These are phyloP conservation scores for Clonostachys solani DNA, from an alignment of 2,329 filamentous ascomycete genomes.

Conservation along the genomic window DNA sequence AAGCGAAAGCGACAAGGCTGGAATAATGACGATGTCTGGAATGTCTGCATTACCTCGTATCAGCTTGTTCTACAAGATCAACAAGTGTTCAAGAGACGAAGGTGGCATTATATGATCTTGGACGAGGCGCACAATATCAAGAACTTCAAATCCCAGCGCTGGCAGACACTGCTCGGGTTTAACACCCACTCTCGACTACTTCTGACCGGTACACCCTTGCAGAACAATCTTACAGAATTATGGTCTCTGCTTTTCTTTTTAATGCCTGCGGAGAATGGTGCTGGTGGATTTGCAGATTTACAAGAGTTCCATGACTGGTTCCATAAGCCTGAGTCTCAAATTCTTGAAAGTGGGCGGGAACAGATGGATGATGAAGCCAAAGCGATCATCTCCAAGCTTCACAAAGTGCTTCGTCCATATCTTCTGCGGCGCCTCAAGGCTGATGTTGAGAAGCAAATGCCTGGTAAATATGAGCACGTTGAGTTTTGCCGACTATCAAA, in stretches of 20 bases:
- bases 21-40: conserved; percentile 91
- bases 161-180: conserved; percentile 92
- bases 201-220: conserved; percentile 89
- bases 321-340: conserved; percentile 90
- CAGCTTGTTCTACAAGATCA: conserved; percentile 93
- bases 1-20: conserved; percentile 88
- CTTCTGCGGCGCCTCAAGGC: conserved; percentile 87
- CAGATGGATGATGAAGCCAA: conserved; percentile 93
- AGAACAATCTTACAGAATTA: conserved; percentile 94
- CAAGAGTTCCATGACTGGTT: conserved; percentile 97
- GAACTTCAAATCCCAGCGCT: conserved; percentile 96
- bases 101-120: conserved; percentile 97
- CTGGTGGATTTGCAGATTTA: conserved; percentile 89
- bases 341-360: conserved; percentile 88
- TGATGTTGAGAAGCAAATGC: conserved; percentile 99
- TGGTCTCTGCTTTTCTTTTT: conserved; percentile 97
- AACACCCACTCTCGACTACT: conserved; percentile 84
- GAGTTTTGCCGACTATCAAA: conserved; percentile 95
- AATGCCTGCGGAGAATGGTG: conserved; percentile 84
- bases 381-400: conserved; percentile 86
- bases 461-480: conserved; percentile 95
- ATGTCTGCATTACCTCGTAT: conserved; percentile 97
- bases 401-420: conserved; percentile 90
- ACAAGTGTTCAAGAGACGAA: conserved; percentile 84
- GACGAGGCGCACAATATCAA: conserved; percentile 99